A percentile compares a stretch with the other conserved stretches of the same genome.
phyloP scores from a whole-genome alignment of 176 grass and related monocot genomes.

The Neostapfia colusana region DNA sequence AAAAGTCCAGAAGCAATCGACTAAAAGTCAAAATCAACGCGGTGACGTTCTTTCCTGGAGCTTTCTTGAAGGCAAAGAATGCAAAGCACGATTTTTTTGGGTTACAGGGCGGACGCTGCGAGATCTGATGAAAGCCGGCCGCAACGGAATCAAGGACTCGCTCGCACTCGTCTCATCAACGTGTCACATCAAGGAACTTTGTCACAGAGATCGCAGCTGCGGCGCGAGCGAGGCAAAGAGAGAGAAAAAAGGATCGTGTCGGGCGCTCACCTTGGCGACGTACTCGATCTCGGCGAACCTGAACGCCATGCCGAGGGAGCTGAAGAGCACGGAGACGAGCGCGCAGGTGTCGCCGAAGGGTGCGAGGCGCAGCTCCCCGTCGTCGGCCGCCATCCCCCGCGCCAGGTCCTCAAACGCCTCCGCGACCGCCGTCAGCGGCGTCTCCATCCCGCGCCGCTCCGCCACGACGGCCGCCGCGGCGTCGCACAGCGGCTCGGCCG shows the following conservation, averaged over 20 bases:
- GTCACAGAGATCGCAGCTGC: not conserved
- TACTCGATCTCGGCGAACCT: constrained; percentile 97
- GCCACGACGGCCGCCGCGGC: constrained; percentile 34
- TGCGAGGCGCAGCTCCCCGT: constrained; percentile 58
- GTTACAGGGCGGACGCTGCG: not conserved
- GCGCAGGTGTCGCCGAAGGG: constrained; percentile 79
- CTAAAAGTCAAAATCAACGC: not conserved
- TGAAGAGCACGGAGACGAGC: constrained; percentile 87
- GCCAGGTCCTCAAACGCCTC: constrained; percentile 86
- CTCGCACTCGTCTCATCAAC: not conserved
- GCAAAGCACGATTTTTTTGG: not conserved
- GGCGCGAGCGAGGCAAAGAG: not conserved
- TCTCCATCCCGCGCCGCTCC: constrained; percentile 43
- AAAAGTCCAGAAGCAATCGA: not conserved
- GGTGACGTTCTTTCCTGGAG: constrained; percentile 24
- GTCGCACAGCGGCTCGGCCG: constrained; percentile 35
- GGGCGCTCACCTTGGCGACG: constrained; percentile 66
- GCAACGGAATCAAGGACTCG: not conserved
- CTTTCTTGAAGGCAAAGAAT: constrained; percentile 17
- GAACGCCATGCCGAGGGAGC: constrained; percentile 88
- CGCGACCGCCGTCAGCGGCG: constrained; percentile 62
- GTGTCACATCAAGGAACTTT: not conserved
- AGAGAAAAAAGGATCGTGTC: not conserved
- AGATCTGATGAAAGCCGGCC: constrained; percentile 26
- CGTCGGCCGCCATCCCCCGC: constrained; percentile 46